Percentiles rank a stretch among this genome's conserved stretches.
These are phyloP conservation scores for Echites panduratus DNA, from an alignment of 257 asterid species.

Conservation along the genomic window DNA sequence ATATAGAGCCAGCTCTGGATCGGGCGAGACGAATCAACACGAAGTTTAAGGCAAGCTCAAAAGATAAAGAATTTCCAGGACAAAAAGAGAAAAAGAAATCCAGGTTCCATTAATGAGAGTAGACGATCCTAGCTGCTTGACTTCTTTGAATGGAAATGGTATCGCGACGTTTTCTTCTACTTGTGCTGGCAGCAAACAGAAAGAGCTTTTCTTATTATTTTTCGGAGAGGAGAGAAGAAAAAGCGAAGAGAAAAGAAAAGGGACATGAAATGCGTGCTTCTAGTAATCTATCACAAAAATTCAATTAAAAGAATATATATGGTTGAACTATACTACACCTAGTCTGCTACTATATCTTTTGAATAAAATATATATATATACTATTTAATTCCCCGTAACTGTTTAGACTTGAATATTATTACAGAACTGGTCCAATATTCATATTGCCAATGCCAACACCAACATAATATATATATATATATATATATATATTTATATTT, in stretches of 20 bases:
- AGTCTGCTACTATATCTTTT: too few relatives aligned
- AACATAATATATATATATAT: too few relatives aligned
- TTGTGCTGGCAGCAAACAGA: too few relatives aligned
- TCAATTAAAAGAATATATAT: too few relatives aligned
- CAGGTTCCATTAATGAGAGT: not conserved
- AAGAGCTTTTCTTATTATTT: not conserved
- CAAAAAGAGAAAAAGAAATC: not conserved
- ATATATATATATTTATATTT: too few relatives aligned
- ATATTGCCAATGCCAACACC: too few relatives aligned
- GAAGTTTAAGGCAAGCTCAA: not conserved
- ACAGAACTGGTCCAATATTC: too few relatives aligned
- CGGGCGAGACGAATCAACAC: not conserved
- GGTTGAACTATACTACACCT: not conserved
- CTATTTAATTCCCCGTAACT: too few relatives aligned
- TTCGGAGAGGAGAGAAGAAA: not conserved
- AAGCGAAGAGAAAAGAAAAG: not conserved
- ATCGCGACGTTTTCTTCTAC: not conserved
- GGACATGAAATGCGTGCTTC: slow-evolving; percentile 5
- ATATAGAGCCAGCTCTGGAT: not conserved
- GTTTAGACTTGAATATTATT: too few relatives aligned
- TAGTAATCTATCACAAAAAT: not conserved
- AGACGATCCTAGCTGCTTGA: not conserved
- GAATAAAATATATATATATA: too few relatives aligned
- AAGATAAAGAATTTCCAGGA: not conserved
- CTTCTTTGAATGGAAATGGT: not conserved